Percentiles rank a stretch among this genome's conserved stretches.
Conservation (phyloP, 345 rosid species). For the Cardamine occulta region DNA sequence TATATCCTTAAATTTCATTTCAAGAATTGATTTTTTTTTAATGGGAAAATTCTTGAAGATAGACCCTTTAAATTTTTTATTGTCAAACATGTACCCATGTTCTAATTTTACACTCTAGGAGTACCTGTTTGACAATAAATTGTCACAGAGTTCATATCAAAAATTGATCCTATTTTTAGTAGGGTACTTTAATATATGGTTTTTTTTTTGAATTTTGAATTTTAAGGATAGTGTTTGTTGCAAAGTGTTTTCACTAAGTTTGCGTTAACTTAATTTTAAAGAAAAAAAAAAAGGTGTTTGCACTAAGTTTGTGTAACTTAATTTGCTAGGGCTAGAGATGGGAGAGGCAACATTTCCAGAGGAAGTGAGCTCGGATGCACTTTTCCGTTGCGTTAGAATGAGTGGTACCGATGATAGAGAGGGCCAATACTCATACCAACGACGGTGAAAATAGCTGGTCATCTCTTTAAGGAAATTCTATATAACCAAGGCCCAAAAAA, state of each 20-base stretch:
- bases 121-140: too few species aligned
- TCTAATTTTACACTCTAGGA: too few species aligned
- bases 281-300: background rate
- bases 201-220: background rate
- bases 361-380: slow-evolving; percentile 64
- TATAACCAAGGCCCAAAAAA: slow-evolving; percentile 67
- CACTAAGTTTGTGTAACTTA: background rate
- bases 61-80: too few species aligned
- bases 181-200: background rate
- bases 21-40: too few species aligned
- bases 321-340: slow-evolving; percentile 54
- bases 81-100: too few species aligned
- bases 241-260: too few species aligned
- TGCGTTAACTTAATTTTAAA: too few species aligned
- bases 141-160: too few species aligned
- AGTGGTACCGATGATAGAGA: slow-evolving; percentile 63
- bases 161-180: background rate
- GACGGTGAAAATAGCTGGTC: slow-evolving; percentile 78
- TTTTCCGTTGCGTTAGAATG: slow-evolving; percentile 72
- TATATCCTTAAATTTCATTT: background rate
- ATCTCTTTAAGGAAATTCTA: slow-evolving; percentile 78
- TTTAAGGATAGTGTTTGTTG: too few species aligned
- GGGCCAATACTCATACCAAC: slow-evolving; percentile 74
- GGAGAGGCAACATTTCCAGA: slow-evolving; percentile 65
- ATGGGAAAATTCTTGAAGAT: too few species aligned